Evolutionary conservation across 2,329 filamentous ascomycete genomes (phyloP), one percentile per base, ranked within the genome.

Genomic region (Lecanosticta acicola): DNA sequence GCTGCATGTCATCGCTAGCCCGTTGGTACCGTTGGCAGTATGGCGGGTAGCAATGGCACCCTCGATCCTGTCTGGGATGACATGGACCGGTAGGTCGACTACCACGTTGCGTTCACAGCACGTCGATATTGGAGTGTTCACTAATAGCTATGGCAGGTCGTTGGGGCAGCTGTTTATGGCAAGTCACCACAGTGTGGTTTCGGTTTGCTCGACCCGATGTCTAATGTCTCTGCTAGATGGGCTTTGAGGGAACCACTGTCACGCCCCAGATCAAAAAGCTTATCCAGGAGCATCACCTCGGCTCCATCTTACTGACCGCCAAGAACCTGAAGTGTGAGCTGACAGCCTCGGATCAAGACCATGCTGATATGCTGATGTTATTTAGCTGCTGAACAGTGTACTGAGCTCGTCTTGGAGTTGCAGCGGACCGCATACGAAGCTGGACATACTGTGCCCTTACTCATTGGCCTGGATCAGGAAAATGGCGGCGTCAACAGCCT

Each of bases 401-500:
- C 91, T 35, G 80, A 78, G 61, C 76, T 97, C 34, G 87, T 95
- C 21, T 85, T 93, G 62, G 89, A 97, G 62, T 75, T 98, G 36
- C 93, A 98, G 68, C 89, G 83, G 40, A 91, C 94, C 62, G 93
- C 93, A 32, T 86, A 87, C 62, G 79, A 94, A 68, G 85, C 91
- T 49, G 91, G 91, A 16, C 91, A 97, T 66, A 84, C 86, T 2
- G 84, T 91, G 2, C 93, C 93, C 2, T 72, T 98, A 14, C 75
- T 94, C 44, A 96, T 98, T 58, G 90, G 86, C 32, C 73, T 97
- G 32, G 93, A 97, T 63, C 93, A 98, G 65, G 93, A 98, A 67
- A 97, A 98, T 80, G 93, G 93, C 54, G 90, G 91, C 2, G 91
- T 96, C 66, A 97, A 96, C 71, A 95, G 88, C 68, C 77, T 97